These are phyloP conservation scores for Mycocalia duriaeana DNA, from an alignment of 1,284 basidiomycete species.

Conservation along the genomic window DNA sequence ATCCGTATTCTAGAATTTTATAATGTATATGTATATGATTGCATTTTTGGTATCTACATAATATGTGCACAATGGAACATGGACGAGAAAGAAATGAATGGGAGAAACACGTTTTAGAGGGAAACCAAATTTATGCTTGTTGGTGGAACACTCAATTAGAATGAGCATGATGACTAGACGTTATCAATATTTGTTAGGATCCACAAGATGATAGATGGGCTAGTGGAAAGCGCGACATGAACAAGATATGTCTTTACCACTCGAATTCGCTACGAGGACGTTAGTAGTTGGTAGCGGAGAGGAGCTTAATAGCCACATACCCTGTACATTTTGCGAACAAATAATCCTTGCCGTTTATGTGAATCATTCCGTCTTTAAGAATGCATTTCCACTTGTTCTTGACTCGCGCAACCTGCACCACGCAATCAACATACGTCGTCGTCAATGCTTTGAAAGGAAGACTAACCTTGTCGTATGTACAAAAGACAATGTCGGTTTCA, in stretches of 20 bases:
- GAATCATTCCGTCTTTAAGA: constrained; percentile 98
- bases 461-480: constrained; percentile 95
- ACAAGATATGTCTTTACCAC: constrained; percentile 27
- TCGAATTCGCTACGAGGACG: constrained; percentile 43
- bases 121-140: too few species aligned
- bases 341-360: constrained; percentile 95
- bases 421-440: neutral
- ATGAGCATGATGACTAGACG: too few species aligned
- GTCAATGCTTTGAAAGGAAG: constrained; percentile 1
- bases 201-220: neutral
- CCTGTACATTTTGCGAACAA: constrained; percentile 94
- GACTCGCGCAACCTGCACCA: constrained; percentile 81
- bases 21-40: too few species aligned
- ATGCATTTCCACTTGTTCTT: constrained; percentile 99
- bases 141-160: too few species aligned
- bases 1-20: too few species aligned
- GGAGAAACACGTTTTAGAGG: too few species aligned
- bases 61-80: too few species aligned
- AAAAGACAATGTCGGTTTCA: constrained; percentile 92
- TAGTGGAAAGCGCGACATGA: neutral
- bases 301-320: constrained; percentile 35
- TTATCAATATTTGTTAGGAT: neutral
- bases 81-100: too few species aligned
- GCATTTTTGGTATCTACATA: too few species aligned
- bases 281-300: neutral